Conservation (phyloP, 805 yeast species). For the Wickerhamomyces ciferrii region DNA sequence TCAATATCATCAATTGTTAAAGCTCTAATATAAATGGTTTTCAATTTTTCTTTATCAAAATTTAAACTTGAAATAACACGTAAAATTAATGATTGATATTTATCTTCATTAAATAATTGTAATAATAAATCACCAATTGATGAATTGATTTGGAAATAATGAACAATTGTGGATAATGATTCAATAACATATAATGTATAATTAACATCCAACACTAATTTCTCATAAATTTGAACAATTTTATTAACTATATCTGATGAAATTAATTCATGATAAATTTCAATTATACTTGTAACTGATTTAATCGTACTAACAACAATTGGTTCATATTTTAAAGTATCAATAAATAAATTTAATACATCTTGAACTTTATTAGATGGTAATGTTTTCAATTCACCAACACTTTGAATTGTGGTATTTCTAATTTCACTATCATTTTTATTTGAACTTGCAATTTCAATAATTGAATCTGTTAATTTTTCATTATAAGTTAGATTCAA, state of each 20-base stretch:
- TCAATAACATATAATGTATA: conserved; percentile 16
- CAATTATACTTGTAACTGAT: conserved; percentile 20
- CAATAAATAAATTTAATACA: conserved; percentile 26
- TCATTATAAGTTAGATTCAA: conserved; percentile 19
- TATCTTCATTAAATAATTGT: conserved; percentile 9
- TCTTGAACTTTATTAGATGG: conserved; percentile 20
- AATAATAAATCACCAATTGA: conserved; percentile 15
- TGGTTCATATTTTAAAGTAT: conserved; percentile 29
- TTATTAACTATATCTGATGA: conserved; percentile 6
- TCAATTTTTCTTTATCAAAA: conserved; percentile 11
- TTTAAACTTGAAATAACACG: conserved; percentile 17
- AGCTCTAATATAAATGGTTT: conserved; percentile 16
- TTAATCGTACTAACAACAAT: conserved; percentile 25
- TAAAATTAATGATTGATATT: conserved; percentile 17
- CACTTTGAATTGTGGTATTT: conserved; percentile 27
- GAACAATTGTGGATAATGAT: conserved; percentile 14
- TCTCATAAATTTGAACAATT: conserved; percentile 9
- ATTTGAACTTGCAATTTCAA: conserved; percentile 26
- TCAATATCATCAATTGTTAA: conserved; percentile 19
- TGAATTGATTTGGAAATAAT: conserved; percentile 13
- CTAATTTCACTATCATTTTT: conserved; percentile 32
- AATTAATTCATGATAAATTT: conserved; percentile 9
- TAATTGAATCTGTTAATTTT: conserved; percentile 21
- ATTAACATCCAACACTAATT: conserved; percentile 5
- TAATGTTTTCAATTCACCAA: conserved; percentile 23